A percentile compares a stretch with the other conserved stretches of the same genome.
Conservation (phyloP, 805 yeast species). For the Suhomyces faveliae region DNA sequence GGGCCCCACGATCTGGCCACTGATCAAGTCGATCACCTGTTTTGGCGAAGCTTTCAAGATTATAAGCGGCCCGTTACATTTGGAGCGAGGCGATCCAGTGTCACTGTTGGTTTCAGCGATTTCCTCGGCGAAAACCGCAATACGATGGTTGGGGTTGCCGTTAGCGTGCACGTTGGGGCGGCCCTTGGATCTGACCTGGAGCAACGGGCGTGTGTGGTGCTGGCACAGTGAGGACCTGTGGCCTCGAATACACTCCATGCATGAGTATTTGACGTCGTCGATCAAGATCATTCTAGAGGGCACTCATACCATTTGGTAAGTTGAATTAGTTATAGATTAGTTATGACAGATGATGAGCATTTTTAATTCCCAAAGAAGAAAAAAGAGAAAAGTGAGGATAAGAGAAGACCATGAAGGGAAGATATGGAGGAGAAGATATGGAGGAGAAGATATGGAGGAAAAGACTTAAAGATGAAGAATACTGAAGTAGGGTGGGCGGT, state of each 20-base stretch:
- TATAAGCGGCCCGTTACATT: slow-evolving; percentile 17
- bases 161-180: slow-evolving; percentile 66
- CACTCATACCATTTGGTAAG: neutral
- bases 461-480: no score
- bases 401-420: no score
- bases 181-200: slow-evolving; percentile 88
- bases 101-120: slow-evolving; percentile 9
- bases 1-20: slow-evolving; percentile 40
- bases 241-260: slow-evolving; percentile 86
- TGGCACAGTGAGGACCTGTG: slow-evolving; percentile 86
- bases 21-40: slow-evolving; percentile 38
- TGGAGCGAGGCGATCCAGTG: slow-evolving; percentile 4
- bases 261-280: slow-evolving; percentile 77
- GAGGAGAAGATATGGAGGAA: no score
- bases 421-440: no score
- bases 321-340: neutral
- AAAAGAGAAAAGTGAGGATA: no score
- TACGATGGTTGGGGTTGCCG: slow-evolving; percentile 49
- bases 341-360: neutral
- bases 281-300: slow-evolving; percentile 61
- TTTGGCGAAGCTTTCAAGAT: slow-evolving; percentile 39
- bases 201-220: slow-evolving; percentile 75
- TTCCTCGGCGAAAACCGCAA: slow-evolving; percentile 57
- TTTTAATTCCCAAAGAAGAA: neutral
- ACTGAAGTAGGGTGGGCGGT: no score